phyloP scores from a whole-genome alignment of 768 basidiomycete genomes.

The Cystobasidium onofrii region DNA sequence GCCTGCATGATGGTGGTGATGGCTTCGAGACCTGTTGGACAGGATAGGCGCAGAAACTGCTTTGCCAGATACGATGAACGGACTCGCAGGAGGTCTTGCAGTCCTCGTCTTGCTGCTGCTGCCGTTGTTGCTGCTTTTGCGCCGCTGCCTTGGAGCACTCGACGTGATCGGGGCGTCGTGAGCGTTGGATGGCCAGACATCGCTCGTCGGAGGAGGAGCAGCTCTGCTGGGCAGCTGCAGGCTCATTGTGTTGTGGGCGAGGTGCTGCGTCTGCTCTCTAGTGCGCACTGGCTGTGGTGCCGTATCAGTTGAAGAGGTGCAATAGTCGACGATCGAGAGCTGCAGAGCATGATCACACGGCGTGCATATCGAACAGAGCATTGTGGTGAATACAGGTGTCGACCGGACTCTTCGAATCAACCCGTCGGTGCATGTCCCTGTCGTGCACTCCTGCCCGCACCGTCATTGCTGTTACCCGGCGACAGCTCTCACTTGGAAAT shows the following conservation, averaged over 20 bases:
- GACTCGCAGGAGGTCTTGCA: background rate
- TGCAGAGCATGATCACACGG: no score
- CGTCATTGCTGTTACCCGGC: no score
- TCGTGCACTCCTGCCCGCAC: no score
- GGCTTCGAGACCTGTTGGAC: background rate
- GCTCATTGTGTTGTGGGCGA: background rate
- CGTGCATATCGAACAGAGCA: no score
- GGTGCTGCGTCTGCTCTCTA: no score
- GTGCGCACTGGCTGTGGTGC: no score
- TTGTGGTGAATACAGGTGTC: no score
- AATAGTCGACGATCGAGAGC: no score
- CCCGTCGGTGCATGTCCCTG: no score
- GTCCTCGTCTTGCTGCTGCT: slow-evolving; percentile 8
- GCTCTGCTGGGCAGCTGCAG: slow-evolving; percentile 9
- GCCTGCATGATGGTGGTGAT: background rate
- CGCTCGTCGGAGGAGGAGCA: slow-evolving; percentile 5
- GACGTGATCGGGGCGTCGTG: background rate
- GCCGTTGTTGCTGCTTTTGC: background rate
- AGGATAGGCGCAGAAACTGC: background rate
- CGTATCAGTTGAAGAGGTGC: no score
- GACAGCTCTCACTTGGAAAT: no score
- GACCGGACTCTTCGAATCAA: no score
- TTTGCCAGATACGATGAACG: background rate
- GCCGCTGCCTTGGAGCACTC: background rate
- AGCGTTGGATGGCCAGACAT: background rate